Base-by-base conservation (phyloP, 192 early-diverging fungal genomes). In the Obelidium mucronatum region DNA sequence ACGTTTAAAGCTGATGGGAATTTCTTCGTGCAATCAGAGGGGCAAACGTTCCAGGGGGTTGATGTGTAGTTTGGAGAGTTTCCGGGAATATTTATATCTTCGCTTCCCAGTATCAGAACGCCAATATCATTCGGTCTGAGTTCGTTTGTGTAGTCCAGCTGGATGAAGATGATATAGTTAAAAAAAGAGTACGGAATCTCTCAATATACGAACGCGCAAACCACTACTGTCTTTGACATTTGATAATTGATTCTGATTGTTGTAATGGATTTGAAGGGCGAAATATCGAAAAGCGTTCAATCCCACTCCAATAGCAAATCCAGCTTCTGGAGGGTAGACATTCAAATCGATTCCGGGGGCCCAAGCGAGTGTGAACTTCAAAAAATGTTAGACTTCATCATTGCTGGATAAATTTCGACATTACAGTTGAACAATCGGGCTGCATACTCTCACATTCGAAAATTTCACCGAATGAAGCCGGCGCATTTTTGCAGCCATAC, bases 211-310 rank as follows among this genome's bases (percentile, higher is more conserved):
- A 31, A 77, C 67, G 59, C 52, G 60, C 40, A 78, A 28, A 1
- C 77, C 77, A 30, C 73, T 76, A 52, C 42, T 63, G 39, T 78
- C 77, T 28, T 62, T 54, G 17, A 61, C 58, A 33, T 52, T 40
- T 8, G 42, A 48, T 3, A 33, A 17, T 26, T 8, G 15, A 34
- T 78, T 42, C 19, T 33, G 70, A 36, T 78, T 78, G 60, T 59
- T 75, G 77, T 78, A 78, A 42, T 78, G 77, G 15, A 78, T 61
- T 74, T 78, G 77, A 30, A 78, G 72, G 13, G 77, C 31, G 63
- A 72, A 72, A 36, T 73, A 74, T 13, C 34, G 37, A 17, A 60
- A 26, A 26, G 59, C 69, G 24, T 36, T 36, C 1, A 44, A 17
- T 11, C 65, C 65, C 48, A 40, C 28, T 37, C 48, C 68, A 24